Percentiles rank a stretch among this genome's conserved stretches.
phyloP scores from a whole-genome alignment of 176 grass and related monocot genomes.

The Hsuehochloa calcarea region DNA sequence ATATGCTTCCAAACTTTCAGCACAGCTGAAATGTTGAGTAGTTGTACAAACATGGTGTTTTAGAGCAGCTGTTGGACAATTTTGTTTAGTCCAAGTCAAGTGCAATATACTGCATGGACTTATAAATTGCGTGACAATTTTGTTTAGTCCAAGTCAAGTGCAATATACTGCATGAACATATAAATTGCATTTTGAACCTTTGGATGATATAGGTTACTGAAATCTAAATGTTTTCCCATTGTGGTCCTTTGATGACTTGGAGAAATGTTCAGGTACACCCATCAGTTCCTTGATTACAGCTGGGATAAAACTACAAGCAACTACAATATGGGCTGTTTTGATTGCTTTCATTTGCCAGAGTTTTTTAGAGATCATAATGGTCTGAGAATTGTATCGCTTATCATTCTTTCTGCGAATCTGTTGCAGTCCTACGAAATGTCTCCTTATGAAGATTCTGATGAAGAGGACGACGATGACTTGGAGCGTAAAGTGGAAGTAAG shows the following conservation, averaged over 20 bases:
- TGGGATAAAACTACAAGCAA: background rate
- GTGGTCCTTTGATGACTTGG: background rate
- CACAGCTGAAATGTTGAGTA: background rate
- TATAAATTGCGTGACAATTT: too few relatives aligned
- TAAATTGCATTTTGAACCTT: background rate
- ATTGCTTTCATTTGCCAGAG: slow-evolving; percentile 5
- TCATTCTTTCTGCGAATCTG: background rate
- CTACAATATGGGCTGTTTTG: background rate
- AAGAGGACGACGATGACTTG: slow-evolving; percentile 38
- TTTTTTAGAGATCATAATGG: background rate
- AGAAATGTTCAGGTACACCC: background rate
- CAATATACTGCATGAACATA: background rate
- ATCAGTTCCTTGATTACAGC: slow-evolving; percentile 1
- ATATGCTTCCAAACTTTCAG: background rate
- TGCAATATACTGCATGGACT: too few relatives aligned
- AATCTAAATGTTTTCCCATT: background rate
- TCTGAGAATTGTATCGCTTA: slow-evolving; percentile 11
- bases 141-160: background rate
- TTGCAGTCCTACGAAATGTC: slow-evolving; percentile 69
- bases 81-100: background rate
- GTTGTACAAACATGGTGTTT: background rate
- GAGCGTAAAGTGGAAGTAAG: slow-evolving; percentile 47
- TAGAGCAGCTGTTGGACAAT: background rate
- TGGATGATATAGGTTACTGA: background rate
- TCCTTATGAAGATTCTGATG: slow-evolving; percentile 69